phyloP scores from a whole-genome alignment of 2,329 filamentous ascomycete species.

The Zymoseptoria crescenta region DNA sequence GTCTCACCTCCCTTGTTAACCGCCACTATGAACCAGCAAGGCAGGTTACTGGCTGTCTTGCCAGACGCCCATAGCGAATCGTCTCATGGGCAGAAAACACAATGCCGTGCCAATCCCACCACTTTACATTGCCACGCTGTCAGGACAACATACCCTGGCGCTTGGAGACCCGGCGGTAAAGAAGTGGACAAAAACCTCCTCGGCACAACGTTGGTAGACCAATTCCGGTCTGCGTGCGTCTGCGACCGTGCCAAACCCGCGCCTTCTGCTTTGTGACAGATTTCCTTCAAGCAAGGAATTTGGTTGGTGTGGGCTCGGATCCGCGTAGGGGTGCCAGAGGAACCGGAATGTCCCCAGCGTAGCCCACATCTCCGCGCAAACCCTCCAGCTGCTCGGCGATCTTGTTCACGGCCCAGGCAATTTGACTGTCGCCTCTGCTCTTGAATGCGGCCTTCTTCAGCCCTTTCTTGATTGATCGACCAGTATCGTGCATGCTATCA shows the following conservation, averaged over 20 bases:
- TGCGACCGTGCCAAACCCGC: neutral
- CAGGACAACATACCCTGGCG: no score
- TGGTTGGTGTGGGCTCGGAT: neutral
- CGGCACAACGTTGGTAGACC: no score
- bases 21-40: no score
- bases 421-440: neutral
- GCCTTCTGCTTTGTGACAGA: neutral
- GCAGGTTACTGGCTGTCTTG: no score
- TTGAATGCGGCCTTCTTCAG: neutral
- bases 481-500: neutral
- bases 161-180: no score
- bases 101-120: no score
- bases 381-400: neutral
- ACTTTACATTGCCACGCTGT: no score
- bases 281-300: neutral
- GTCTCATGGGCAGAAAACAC: no score
- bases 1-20: no score
- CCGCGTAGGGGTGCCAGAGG: neutral
- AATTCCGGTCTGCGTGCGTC: no score
- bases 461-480: neutral
- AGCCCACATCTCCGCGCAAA: neutral
- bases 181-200: no score
- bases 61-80: no score
- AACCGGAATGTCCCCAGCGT: neutral
- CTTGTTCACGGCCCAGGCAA: neutral